Percentiles rank a stretch among this genome's conserved stretches.
Conservation (phyloP, 1,284 basidiomycete species). For the Marasmius fiardii region DNA sequence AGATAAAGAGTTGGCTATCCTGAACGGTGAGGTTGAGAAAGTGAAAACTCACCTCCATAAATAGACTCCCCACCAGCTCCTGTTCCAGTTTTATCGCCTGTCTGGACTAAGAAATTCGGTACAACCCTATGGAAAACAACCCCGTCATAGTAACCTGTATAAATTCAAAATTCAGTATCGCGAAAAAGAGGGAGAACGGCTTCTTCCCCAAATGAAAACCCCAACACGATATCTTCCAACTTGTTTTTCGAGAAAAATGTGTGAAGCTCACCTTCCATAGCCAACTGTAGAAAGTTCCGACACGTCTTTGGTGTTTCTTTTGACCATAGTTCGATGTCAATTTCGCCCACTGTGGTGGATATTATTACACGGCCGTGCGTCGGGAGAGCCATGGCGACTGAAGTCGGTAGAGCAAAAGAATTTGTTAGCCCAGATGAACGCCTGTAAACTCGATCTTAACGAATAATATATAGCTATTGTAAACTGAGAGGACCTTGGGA, state of each 20-base stretch:
- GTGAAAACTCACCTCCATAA: conserved; percentile 68
- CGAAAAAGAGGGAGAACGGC: conserved; percentile 3
- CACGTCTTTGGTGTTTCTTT: conserved; percentile 95
- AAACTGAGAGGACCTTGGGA: too few species aligned
- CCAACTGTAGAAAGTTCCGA: conserved; percentile 87
- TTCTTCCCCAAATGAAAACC: neutral
- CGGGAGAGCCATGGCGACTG: conserved; percentile 67
- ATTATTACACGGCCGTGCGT: conserved; percentile 86
- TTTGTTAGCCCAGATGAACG: too few species aligned
- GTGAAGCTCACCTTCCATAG: conserved; percentile 72
- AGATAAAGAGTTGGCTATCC: neutral
- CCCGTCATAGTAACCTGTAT: conserved; percentile 90
- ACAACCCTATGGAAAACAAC: conserved; percentile 90
- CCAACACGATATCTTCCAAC: too few species aligned
- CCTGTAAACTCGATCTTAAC: too few species aligned
- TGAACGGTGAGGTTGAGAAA: neutral
- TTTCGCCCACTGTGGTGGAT: conserved; percentile 87
- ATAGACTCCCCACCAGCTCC: conserved; percentile 91
- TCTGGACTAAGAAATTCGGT: conserved; percentile 89
- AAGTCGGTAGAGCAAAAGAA: neutral
- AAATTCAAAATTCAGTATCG: conserved; percentile 9
- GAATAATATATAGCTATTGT: too few species aligned
- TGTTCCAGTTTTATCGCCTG: conserved; percentile 92
- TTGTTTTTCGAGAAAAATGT: conserved; percentile 1
- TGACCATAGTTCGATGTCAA: conserved; percentile 94